phyloP scores from a whole-genome alignment of 371 early-diverging fungal genomes.

The Capillidium heterosporum region DNA sequence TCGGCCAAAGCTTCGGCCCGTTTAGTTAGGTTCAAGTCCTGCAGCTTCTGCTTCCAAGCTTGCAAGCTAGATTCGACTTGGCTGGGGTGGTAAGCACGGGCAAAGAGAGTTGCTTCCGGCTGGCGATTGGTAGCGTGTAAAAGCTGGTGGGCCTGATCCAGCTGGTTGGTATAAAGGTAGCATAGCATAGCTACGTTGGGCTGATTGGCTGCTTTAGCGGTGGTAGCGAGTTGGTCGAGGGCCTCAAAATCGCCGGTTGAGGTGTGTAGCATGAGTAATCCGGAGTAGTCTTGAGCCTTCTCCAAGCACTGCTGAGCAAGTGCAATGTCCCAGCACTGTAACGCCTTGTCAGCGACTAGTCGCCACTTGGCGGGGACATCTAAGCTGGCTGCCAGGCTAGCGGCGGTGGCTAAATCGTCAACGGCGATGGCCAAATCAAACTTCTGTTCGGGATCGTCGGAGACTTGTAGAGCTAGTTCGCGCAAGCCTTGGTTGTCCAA shows the following conservation, averaged over 20 bases:
- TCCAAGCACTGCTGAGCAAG: conserved; percentile 79
- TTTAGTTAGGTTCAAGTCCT: conserved; percentile 46
- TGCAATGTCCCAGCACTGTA: conserved; percentile 52
- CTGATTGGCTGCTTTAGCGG: conserved; percentile 61
- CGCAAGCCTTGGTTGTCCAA: conserved; percentile 75
- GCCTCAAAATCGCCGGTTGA: conserved; percentile 67
- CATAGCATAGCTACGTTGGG: conserved; percentile 84
- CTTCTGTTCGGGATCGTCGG: conserved; percentile 83
- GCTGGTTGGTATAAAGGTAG: conserved; percentile 17
- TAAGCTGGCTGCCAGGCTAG: conserved; percentile 60
- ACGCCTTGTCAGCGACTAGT: conserved; percentile 74
- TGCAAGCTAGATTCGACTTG: conserved; percentile 35
- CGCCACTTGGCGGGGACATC: conserved; percentile 82
- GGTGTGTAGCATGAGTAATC: conserved; percentile 74
- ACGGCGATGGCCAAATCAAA: conserved; percentile 88
- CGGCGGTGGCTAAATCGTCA: conserved; percentile 63
- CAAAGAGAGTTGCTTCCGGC: conserved; percentile 93
- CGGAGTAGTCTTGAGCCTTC: conserved; percentile 75
- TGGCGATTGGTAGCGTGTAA: conserved; percentile 68
- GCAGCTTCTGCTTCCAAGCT: conserved; percentile 59
- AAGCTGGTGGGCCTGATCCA: conserved; percentile 14
- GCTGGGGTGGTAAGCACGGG: conserved; percentile 73
- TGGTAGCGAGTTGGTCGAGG: conserved; percentile 46
- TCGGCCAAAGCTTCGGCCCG: conserved; percentile 77
- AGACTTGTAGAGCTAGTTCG: conserved; percentile 79